Evolutionary conservation across 805 yeast genomes (phyloP).

Genomic region (Tetrapisispora taiwanensis): DNA sequence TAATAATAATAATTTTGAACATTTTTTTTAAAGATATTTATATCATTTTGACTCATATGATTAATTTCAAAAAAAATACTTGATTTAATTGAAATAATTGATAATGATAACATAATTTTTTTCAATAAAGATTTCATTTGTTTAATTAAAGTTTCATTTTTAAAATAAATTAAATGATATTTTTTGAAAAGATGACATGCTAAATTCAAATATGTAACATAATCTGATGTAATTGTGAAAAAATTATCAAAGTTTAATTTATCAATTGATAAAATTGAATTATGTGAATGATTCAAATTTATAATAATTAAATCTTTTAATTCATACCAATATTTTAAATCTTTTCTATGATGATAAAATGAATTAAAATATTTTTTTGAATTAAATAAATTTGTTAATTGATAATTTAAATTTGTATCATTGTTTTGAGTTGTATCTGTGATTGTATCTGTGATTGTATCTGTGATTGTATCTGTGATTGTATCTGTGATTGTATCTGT

Average conservation of each 20-base stretch:
- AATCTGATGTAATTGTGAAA: constrained; percentile 19
- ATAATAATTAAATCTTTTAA: constrained; percentile 39
- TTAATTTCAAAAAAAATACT: constrained; percentile 37
- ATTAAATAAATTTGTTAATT: not conserved
- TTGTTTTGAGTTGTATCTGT: too few relatives aligned
- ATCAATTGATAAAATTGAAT: constrained; percentile 42
- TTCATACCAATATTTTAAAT: constrained; percentile 51
- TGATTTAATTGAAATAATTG: constrained; percentile 58
- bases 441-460: too few relatives aligned
- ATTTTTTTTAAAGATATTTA: not conserved
- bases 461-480: too few relatives aligned
- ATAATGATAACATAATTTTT: constrained; percentile 43
- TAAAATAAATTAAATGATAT: not conserved
- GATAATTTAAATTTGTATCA: not conserved
- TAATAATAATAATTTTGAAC: too few relatives aligned
- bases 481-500: too few relatives aligned
- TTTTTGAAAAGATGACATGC: constrained; percentile 4
- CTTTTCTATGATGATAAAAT: constrained; percentile 52
- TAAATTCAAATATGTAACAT: constrained; percentile 1
- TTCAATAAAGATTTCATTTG: constrained; percentile 35
- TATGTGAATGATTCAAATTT: constrained; percentile 39
- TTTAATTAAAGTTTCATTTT: not conserved
- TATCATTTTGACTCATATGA: not conserved
- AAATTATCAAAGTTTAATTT: constrained; percentile 44
- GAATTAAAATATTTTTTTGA: constrained; percentile 26